Base-by-base conservation (phyloP, 768 basidiomycete genomes). In the Rhodotorula graminis region DNA sequence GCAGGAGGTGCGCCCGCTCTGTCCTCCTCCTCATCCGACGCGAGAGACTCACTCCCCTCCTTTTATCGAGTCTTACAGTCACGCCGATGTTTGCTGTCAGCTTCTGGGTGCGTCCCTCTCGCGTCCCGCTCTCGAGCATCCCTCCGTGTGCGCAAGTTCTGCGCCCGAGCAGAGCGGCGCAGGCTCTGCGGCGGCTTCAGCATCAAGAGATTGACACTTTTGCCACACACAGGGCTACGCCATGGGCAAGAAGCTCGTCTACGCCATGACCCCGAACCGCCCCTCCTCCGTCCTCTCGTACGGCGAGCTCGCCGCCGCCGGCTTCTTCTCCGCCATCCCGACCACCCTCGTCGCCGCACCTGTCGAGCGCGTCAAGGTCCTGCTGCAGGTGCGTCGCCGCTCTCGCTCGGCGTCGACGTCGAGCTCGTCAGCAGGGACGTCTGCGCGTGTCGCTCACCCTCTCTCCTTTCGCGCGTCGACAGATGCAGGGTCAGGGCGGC, bases 61-160 rank as follows among this genome's bases (percentile, higher is more conserved):
- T n/a, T n/a, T n/a, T n/a, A n/a, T n/a, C n/a, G n/a, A n/a, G n/a
- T n/a, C 14, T 50, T 44, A 93, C 95, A 42, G 92, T 99, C 42
- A 98, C 96, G 10, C 96, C 96, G 47, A 98, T 97, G 79, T 99
- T 99, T 78, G 96, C 96, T 8, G 84, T 98, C 44, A 95, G 93
- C 8, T 98, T 99, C 84, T 97, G 94, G 94, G 94, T 93, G 81
- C 69, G 85, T 23, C 16, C 19, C 33, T 11, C 14, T 7, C 44
- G 14, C 42, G 29, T 10, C 50, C 50, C 11, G 5, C 50, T 27
- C 9, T 44, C 42, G 42, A 46, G 37, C 37, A 4, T 37, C 37
- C 37, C 37, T 37, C n/a, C n/a, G n/a, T n/a, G n/a, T n/a, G n/a
- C n/a, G n/a, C n/a, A n/a, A n/a, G n/a, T n/a, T n/a, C n/a, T n/a